Evolutionary conservation across 306 rosid genomes (phyloP), one percentile per base, ranked within the genome.

Genomic region (Nissolia schottii): DNA sequence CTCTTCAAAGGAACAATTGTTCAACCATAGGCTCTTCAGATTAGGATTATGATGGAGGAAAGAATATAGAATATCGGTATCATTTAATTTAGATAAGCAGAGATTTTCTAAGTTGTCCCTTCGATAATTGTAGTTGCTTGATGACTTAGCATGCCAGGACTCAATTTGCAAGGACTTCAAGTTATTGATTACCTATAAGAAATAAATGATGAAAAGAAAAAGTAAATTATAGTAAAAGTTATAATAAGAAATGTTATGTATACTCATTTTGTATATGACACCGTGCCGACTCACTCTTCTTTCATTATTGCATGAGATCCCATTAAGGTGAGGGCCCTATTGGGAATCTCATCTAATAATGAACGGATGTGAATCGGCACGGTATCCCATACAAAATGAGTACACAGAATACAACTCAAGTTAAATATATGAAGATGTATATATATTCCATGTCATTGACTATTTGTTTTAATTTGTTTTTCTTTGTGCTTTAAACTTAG

Each of bases 31-130:
- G 23, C 49, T 60, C 27, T 61, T 22, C 28, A 78, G 45, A 63
- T 63, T n/a, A 54, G 77, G 74, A 62, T 55, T 71, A 0, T 23
- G 34, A 5, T 56, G 57, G 7, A 79, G 69, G 66, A 78, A 78
- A 28, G 69, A 79, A 64, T 55, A 54, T 11, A 79, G 23, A 63
- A 43, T 7, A 0, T 54, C 35, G 20, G 51, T 37, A n/a, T 14
- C n/a, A 19, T 0, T 14, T 7, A 19, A 31, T 29, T 20, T 2
- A 3, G 20, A 28, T 13, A 78, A 70, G 14, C 7, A 12, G 31
- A 77, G 51, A 24, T 70, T 60, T 54, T 71, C 49, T 43, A 78
- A 22, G 2, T 38, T 28, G 31, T 63, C 43, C 67, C 11, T 34
- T 54, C 66, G 53, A 15, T 54, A n/a, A n/a, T n/a, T n/a, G n/a